Base-by-base conservation (phyloP, 2,329 filamentous ascomycete genomes). In the Domatiomyces catenatus region DNA sequence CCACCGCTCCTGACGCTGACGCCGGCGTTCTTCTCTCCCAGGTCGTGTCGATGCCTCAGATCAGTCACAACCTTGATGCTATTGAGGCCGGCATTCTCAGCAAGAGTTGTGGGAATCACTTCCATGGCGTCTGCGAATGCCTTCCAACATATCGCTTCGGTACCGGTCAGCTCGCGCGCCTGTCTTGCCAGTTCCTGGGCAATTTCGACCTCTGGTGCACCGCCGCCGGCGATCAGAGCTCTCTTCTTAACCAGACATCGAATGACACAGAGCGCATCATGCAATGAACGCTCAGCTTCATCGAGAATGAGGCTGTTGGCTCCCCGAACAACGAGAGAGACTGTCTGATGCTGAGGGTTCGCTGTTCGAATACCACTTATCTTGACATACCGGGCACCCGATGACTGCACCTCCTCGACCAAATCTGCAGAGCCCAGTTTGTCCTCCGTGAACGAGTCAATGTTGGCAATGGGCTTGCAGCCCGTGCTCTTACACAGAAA, bases 401-500 rank as follows among this genome's bases (percentile, higher is more conserved):
- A 86, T 42, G 83, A 81, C 65, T 92, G 82, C 8, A 87, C 80
- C 71, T 98, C 92, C 71, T 98, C 92, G 19, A 98, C 81, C 36
- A 98, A 75, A 63, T 98, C 92, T 32, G 92, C 92, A 43, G 81
- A 84, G 57, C 89, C 92, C 50, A 98, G 81, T 75, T 96, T 98
- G 71, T 98, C 92, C 71, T 98, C 92, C 17, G 88, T 92, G 72
- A 98, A 98, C 10, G 89, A 94, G 69, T 98, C 92, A 63, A 98
- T 85, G 65, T 98, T 93, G 61, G 92, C 92, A 63, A 98, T 92
- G 48, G 92, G 92, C 74, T 98, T 98, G 80, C 92, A 98, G 62
- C 92, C 92, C 36, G 90, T 94, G 55, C 86, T 94, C 74, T 96
- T 98, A 85, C 90, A 96, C 68, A 98, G 86, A 70, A 98, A 98